Percentiles rank a stretch among this genome's conserved stretches.
These are phyloP conservation scores for Trichophyton equinum DNA, from an alignment of 2,329 filamentous ascomycete species.

Conservation along the genomic window DNA sequence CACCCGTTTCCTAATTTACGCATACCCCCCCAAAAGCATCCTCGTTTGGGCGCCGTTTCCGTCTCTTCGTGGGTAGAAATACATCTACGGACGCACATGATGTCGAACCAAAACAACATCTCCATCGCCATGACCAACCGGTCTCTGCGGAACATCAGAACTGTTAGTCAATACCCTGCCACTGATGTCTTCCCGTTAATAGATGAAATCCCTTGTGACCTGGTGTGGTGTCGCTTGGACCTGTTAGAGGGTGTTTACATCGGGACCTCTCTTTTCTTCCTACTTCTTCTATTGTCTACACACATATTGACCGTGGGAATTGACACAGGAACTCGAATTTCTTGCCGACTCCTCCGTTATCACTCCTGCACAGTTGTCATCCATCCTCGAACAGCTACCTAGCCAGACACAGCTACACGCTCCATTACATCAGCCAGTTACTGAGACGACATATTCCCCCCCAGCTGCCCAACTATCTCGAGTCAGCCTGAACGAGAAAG, in stretches of 20 bases:
- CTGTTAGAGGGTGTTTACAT: not conserved
- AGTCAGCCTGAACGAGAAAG: conserved; percentile 15
- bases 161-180: conserved; percentile 41
- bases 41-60: not conserved
- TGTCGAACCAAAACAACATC: conserved; percentile 26
- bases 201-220: not conserved
- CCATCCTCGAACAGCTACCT: conserved; percentile 63
- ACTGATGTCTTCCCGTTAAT: conserved; percentile 5
- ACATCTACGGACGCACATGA: conserved; percentile 11
- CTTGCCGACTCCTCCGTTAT: conserved; percentile 75
- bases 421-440: conserved; percentile 15
- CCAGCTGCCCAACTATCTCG: conserved; percentile 11
- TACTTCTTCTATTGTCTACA: not conserved
- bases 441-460: conserved; percentile 10
- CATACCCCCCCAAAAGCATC: not conserved
- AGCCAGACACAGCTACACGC: conserved; percentile 29
- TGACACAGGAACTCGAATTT: conserved; percentile 70
- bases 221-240: not conserved
- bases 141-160: conserved; percentile 77
- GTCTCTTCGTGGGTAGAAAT: not conserved
- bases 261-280: not conserved
- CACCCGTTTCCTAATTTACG: not conserved
- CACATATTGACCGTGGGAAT: not conserved
- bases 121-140: conserved; percentile 57
- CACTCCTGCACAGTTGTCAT: conserved; percentile 59